A percentile compares a stretch with the other conserved stretches of the same genome.
These are phyloP conservation scores for Flaveria floridana DNA, from an alignment of 140 eudicot species.

Conservation along the genomic window DNA sequence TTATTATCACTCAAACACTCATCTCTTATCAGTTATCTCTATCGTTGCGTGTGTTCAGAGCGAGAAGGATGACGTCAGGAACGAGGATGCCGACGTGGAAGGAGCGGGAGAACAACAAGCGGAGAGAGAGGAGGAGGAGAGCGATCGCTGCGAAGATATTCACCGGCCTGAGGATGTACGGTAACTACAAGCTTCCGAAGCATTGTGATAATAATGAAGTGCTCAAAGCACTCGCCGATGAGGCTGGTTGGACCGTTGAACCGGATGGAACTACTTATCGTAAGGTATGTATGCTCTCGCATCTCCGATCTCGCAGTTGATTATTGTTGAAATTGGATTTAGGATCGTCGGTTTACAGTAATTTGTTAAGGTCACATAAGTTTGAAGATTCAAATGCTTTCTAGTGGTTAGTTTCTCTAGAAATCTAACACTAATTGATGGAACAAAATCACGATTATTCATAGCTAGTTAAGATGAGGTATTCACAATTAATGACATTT, in stretches of 20 bases:
- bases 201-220: constrained; percentile 84
- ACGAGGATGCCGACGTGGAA: constrained; percentile 80
- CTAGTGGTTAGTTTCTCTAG: no score
- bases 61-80: constrained; percentile 50
- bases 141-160: constrained; percentile 79
- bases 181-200: constrained; percentile 68
- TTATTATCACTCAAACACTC: neutral
- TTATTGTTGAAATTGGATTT: neutral
- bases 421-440: no score
- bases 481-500: no score
- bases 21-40: neutral
- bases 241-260: constrained; percentile 92
- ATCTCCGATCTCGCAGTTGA: neutral
- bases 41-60: constrained; percentile 17
- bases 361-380: neutral
- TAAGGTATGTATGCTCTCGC: constrained; percentile 40
- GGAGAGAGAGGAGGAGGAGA: constrained; percentile 77
- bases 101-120: constrained; percentile 81
- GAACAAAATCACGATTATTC: no score
- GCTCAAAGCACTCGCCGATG: constrained; percentile 73
- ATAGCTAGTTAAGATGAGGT: no score
- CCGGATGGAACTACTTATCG: constrained; percentile 85
- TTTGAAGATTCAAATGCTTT: no score
- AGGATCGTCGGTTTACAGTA: neutral
- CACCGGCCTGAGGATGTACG: constrained; percentile 64